Evolutionary conservation across 176 grass and related monocot species (phyloP), one percentile per base, ranked within the genome.

Genomic region (Saccharum spontaneum): DNA sequence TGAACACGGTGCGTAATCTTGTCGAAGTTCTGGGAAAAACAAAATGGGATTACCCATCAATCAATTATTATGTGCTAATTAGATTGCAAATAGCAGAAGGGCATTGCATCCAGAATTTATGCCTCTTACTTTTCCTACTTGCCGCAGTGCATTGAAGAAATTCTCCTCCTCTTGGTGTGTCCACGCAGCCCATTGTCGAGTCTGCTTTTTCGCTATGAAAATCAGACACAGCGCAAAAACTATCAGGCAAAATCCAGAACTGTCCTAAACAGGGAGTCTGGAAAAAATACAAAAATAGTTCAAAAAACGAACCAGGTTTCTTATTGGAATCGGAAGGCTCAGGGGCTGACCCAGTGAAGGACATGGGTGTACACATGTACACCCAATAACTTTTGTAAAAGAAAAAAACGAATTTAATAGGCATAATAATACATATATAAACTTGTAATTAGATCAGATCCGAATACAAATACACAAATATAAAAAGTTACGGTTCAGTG

Each of bases 71-170:
- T 11, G n/a, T 20, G 18, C 49, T 15, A 61, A 82, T 7, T 14
- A 65, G 26, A 77, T 36, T 54, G 23, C 10, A 71, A 82, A 79
- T 48, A 76, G 30, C 30, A 79, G 24, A 12, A 38, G 65, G 68
- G 33, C 60, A 79, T 39, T 83, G 68, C 80, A 90, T 79, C 71
- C 52, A 76, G 44, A 80, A 87, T 28, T 30, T 73, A 88, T 80
- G 81, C 15, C 63, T 77, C 84, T 73, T 83, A 98, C 97, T 83
- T 98, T 98, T 77, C 97, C 97, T 79, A 94, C 97, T 98, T 98
- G 97, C 64, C 97, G 88, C 87, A 95, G 83, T 40, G 93, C 97
- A 94, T 98, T 94, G 86, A 98, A 95, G 77, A 98, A 98, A 78
- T 90, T 95, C 77, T 98, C 93, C 41, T 98, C 97, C 67, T 98